phyloP scores from a whole-genome alignment of 1,284 basidiomycete genomes.

The Leccinum subrobustum region DNA sequence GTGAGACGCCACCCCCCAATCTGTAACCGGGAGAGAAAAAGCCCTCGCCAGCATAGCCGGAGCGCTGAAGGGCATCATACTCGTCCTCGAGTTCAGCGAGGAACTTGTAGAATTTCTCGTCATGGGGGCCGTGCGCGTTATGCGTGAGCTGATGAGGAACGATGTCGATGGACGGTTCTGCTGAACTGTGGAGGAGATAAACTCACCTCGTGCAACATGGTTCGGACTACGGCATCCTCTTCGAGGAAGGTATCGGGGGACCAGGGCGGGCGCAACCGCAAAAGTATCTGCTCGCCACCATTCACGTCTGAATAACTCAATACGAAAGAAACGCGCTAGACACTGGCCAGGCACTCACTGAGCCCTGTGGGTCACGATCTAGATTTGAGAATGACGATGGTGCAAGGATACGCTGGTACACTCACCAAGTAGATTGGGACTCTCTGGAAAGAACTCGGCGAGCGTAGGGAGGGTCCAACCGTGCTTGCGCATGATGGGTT shows the following conservation, averaged over 20 bases:
- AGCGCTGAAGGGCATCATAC: conserved; percentile 69
- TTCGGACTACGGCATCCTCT: conserved; percentile 69
- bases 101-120: conserved; percentile 80
- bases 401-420: neutral
- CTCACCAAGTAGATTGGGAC: conserved; percentile 72
- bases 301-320: conserved; percentile 59
- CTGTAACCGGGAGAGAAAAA: conserved; percentile 73
- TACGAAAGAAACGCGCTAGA: neutral
- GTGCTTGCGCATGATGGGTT: conserved; percentile 86
- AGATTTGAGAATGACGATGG: conserved; percentile 8
- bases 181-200: neutral
- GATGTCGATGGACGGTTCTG: neutral
- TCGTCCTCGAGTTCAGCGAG: conserved; percentile 78
- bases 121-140: conserved; percentile 85
- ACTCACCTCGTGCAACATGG: conserved; percentile 84
- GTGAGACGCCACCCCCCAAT: conserved; percentile 60
- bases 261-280: conserved; percentile 72
- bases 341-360: conserved; percentile 26
- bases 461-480: conserved; percentile 79
- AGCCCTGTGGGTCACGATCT: conserved; percentile 24
- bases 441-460: conserved; percentile 82
- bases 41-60: conserved; percentile 80
- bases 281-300: conserved; percentile 73
- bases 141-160: conserved; percentile 66
- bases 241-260: conserved; percentile 74